These are phyloP conservation scores for Ascochyta clinopodiicola DNA, from an alignment of 2,329 filamentous ascomycete genomes.

Conservation along the genomic window DNA sequence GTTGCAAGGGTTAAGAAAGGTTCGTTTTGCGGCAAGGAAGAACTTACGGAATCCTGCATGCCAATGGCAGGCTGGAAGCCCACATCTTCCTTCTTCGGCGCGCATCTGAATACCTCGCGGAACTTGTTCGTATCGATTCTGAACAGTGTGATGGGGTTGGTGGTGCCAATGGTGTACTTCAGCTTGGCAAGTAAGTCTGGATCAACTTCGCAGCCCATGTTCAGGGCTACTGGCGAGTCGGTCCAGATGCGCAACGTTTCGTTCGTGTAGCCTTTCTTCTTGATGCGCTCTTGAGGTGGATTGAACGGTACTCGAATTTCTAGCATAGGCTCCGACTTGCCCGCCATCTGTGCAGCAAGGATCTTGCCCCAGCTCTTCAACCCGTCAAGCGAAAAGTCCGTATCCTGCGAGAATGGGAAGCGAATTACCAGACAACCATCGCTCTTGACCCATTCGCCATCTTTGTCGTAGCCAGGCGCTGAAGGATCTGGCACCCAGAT, in stretches of 20 bases:
- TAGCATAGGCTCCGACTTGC: conserved; percentile 62
- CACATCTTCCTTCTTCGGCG: conserved; percentile 63
- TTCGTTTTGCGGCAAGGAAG: neutral
- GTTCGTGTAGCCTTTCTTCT: conserved; percentile 63
- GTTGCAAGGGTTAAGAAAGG: conserved; percentile 15
- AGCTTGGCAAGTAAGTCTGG: conserved; percentile 68
- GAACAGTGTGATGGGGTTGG: conserved; percentile 71
- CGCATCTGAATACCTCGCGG: conserved; percentile 66
- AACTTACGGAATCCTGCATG: conserved; percentile 72
- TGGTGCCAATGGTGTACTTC: conserved; percentile 69
- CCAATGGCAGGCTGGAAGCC: conserved; percentile 71
- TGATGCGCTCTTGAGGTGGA: conserved; percentile 64
- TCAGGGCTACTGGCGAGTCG: conserved; percentile 58
- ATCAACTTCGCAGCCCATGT: conserved; percentile 54
- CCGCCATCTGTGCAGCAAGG: conserved; percentile 41
- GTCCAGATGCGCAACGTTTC: conserved; percentile 72
- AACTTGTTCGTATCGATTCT: conserved; percentile 65
- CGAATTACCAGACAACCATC: conserved; percentile 69
- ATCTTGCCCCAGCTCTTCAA: conserved; percentile 43
- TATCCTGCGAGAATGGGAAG: conserved; percentile 62
- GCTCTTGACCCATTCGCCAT: conserved; percentile 58
- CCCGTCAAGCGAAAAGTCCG: conserved; percentile 40
- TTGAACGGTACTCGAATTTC: conserved; percentile 72
- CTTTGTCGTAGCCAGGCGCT: conserved; percentile 58
- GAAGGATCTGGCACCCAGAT: conserved; percentile 73